Evolutionary conservation across 176 grass and related monocot genomes (phyloP).

Genomic region (Puccinellia tenuiflora): DNA sequence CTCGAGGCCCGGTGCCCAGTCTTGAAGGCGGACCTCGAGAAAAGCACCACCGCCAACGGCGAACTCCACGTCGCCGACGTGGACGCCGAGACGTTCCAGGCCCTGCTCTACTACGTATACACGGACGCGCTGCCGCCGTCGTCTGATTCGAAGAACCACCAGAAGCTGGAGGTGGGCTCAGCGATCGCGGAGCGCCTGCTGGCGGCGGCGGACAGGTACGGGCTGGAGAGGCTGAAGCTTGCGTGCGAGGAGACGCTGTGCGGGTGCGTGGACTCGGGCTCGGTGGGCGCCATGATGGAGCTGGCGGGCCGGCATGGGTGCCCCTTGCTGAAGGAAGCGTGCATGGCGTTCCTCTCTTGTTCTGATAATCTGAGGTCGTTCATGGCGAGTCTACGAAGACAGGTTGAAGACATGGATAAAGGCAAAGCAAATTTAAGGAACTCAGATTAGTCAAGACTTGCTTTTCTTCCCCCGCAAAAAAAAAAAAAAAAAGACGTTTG

Average conservation of each 20-base stretch:
- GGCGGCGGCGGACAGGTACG: not conserved
- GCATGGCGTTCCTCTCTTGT: not conserved
- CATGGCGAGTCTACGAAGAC: too few species aligned
- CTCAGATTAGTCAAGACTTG: too few species aligned
- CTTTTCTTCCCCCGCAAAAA: too few species aligned
- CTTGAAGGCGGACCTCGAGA: not conserved
- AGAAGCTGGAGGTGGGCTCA: too few species aligned
- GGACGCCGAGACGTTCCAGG: not conserved
- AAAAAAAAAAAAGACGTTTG: too few species aligned
- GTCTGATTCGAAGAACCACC: not conserved
- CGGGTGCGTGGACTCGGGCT: not conserved
- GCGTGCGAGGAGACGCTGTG: not conserved
- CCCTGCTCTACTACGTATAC: not conserved
- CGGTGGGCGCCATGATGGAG: not conserved
- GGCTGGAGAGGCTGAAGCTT: not conserved
- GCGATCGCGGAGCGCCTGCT: not conserved
- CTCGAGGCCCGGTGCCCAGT: not conserved
- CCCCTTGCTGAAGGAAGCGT: not conserved
- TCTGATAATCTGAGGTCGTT: too few species aligned
- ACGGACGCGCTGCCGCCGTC: too few species aligned
- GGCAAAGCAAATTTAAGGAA: too few species aligned
- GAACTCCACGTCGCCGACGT: not conserved
- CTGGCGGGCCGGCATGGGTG: not conserved
- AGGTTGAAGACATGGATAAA: too few species aligned
- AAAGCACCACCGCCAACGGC: not conserved